These are phyloP conservation scores for Cordyceps sp. DNA, from an alignment of 2,329 filamentous ascomycete species.

Conservation along the genomic window DNA sequence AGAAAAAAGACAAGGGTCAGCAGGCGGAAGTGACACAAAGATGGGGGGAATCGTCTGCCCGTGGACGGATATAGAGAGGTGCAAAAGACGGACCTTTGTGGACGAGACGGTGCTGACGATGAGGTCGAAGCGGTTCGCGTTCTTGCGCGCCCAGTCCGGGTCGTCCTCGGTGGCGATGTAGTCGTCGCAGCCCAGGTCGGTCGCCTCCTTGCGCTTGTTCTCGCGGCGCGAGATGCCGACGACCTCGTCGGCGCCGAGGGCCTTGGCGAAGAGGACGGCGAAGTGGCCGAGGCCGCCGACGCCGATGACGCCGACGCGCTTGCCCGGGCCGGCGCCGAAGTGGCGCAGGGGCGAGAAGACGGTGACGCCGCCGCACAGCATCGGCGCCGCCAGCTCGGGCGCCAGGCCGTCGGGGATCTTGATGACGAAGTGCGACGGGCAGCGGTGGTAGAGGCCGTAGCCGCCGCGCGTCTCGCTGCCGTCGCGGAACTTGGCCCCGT, in stretches of 20 bases:
- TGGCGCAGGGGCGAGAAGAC: slow-evolving; percentile 45
- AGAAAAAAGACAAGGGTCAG: background rate
- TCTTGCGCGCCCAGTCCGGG: slow-evolving; percentile 33
- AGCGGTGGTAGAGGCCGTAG: slow-evolving; percentile 17
- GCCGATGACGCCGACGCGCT: slow-evolving; percentile 48
- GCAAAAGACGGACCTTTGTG: slow-evolving; percentile 8
- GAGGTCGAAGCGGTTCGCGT: slow-evolving; percentile 35
- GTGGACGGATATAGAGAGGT: no score
- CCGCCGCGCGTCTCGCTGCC: slow-evolving; percentile 30
- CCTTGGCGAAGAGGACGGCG: slow-evolving; percentile 50
- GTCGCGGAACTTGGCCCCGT: slow-evolving; percentile 20
- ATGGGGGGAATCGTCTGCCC: no score
- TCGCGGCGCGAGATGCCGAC: slow-evolving; percentile 39
- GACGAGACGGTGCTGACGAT: slow-evolving; percentile 41
- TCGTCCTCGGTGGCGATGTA: slow-evolving; percentile 28
- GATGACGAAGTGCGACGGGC: slow-evolving; percentile 27
- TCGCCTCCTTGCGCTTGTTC: slow-evolving; percentile 36
- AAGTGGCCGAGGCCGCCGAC: slow-evolving; percentile 56
- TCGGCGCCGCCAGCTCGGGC: slow-evolving; percentile 33
- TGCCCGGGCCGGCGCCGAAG: slow-evolving; percentile 49
- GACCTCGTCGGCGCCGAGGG: slow-evolving; percentile 44
- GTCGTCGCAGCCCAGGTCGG: slow-evolving; percentile 39
- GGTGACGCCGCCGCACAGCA: slow-evolving; percentile 58
- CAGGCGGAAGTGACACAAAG: background rate
- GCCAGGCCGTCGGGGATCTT: slow-evolving; percentile 26